phyloP scores from a whole-genome alignment of 305 asterid species.

The Rubia peregrina region DNA sequence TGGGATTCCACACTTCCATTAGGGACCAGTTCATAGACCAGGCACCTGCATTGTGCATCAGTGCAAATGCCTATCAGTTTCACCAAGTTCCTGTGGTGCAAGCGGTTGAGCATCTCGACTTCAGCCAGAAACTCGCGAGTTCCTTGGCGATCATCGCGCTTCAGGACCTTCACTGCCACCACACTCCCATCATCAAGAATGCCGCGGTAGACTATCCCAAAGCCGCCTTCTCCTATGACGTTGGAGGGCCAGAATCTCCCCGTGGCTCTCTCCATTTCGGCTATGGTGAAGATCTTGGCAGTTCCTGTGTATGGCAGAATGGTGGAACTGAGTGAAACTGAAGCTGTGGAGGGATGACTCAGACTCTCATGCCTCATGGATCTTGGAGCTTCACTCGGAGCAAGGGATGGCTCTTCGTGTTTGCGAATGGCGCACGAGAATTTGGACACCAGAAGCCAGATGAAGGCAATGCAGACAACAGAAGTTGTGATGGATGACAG shows the following conservation, averaged over 20 bases:
- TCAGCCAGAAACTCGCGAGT: constrained; percentile 92
- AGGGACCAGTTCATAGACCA: constrained; percentile 82
- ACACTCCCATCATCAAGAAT: constrained; percentile 63
- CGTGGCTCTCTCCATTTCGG: constrained; percentile 63
- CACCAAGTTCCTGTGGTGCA: constrained; percentile 84
- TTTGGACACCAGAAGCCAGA: constrained; percentile 50
- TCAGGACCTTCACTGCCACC: constrained; percentile 79
- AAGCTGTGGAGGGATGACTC: constrained; percentile 57
- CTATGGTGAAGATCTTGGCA: constrained; percentile 51
- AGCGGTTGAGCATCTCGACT: constrained; percentile 91
- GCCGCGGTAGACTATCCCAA: constrained; percentile 87
- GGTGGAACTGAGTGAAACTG: constrained; percentile 65
- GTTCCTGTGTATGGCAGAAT: constrained; percentile 63
- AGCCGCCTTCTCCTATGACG: constrained; percentile 91
- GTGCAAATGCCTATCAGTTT: constrained; percentile 79
- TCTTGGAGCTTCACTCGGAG: constrained; percentile 10
- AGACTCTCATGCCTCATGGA: constrained; percentile 40
- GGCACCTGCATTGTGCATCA: constrained; percentile 62
- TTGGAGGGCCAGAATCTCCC: constrained; percentile 44
- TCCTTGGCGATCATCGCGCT: constrained; percentile 81
- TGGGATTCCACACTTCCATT: constrained; percentile 93
- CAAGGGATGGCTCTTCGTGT: constrained; percentile 11
- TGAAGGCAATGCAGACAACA: constrained; percentile 48
- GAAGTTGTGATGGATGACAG: constrained; percentile 65
- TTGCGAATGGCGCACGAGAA: constrained; percentile 24